These are phyloP conservation scores for Phellopilus nigrolimitatus DNA, from an alignment of 1,284 basidiomycete species.

Conservation along the genomic window DNA sequence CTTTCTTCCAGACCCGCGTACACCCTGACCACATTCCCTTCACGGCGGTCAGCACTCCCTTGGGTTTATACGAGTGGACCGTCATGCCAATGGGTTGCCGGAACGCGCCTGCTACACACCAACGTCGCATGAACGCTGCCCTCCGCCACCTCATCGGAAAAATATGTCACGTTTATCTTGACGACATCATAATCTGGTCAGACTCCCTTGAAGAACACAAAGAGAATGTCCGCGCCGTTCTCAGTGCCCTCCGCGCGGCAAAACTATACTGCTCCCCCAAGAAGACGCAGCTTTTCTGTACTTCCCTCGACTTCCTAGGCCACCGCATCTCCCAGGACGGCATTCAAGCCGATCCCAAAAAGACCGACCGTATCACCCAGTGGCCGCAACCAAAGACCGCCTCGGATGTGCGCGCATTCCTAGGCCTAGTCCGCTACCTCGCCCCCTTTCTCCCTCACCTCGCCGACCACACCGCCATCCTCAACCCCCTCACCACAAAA, in stretches of 20 bases:
- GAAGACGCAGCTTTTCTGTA: constrained; percentile 31
- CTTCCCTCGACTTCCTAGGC: constrained; percentile 31
- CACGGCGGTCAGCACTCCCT: constrained; percentile 36
- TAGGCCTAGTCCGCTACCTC: constrained; percentile 36
- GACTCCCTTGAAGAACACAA: constrained; percentile 33
- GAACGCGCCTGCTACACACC: constrained; percentile 36
- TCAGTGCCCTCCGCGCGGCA: constrained; percentile 24
- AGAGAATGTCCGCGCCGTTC: constrained; percentile 27
- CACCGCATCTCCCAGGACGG: constrained; percentile 31
- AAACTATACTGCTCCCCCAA: constrained; percentile 28
- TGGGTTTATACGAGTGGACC: constrained; percentile 38
- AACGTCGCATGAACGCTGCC: constrained; percentile 30
- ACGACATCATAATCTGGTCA: constrained; percentile 43
- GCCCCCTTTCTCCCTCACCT: constrained; percentile 32
- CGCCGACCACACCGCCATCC: constrained; percentile 29
- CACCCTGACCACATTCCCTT: constrained; percentile 33
- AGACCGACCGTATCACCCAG: constrained; percentile 30
- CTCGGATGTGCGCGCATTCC: constrained; percentile 31
- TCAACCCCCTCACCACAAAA: constrained; percentile 32
- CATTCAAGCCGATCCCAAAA: constrained; percentile 30
- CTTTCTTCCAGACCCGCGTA: too few relatives aligned
- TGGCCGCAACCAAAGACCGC: constrained; percentile 34
- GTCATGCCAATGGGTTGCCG: too few relatives aligned
- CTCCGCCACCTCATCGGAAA: constrained; percentile 31
- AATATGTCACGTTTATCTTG: constrained; percentile 39